Conservation (phyloP, 441 rosid species). For the Erodium texanum region DNA sequence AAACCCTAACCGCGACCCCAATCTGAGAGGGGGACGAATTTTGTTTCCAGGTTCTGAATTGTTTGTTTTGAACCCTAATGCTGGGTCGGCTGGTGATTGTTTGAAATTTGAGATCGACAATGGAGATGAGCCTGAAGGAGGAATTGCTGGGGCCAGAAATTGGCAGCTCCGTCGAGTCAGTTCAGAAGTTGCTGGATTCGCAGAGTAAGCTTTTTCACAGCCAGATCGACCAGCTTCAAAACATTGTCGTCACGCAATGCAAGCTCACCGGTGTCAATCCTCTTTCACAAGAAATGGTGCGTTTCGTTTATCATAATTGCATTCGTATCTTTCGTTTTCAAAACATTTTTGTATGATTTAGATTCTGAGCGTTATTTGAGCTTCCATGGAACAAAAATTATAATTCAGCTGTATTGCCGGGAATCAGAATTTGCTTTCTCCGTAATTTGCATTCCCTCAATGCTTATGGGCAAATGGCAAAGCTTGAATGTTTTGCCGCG, state of each 20-base stretch:
- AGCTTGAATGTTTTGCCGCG: neutral
- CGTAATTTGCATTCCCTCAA: neutral
- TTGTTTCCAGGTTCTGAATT: constrained; percentile 8
- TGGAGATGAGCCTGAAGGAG: constrained; percentile 40
- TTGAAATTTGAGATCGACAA: constrained; percentile 23
- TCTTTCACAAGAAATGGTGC: constrained; percentile 96
- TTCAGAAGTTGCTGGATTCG: constrained; percentile 47
- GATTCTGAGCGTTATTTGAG: neutral
- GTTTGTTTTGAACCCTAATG: constrained; percentile 35
- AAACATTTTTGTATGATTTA: neutral
- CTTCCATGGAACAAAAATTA: neutral
- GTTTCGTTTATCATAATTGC: constrained; percentile 12
- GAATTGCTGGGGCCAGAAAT: constrained; percentile 44
- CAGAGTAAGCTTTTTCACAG: constrained; percentile 69
- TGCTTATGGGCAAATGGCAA: neutral
- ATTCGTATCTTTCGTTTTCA: neutral
- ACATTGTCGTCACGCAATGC: constrained; percentile 79
- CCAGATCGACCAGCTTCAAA: constrained; percentile 81
- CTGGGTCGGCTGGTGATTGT: constrained; percentile 20
- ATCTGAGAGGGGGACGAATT: neutral
- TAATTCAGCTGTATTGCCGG: neutral
- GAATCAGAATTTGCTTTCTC: neutral
- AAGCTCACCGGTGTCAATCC: constrained; percentile 95
- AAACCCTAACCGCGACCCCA: constrained; percentile 49
- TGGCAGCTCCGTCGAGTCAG: constrained; percentile 59